phyloP scores from a whole-genome alignment of 1,284 basidiomycete genomes.

The Ceraceosorus guamensis region DNA sequence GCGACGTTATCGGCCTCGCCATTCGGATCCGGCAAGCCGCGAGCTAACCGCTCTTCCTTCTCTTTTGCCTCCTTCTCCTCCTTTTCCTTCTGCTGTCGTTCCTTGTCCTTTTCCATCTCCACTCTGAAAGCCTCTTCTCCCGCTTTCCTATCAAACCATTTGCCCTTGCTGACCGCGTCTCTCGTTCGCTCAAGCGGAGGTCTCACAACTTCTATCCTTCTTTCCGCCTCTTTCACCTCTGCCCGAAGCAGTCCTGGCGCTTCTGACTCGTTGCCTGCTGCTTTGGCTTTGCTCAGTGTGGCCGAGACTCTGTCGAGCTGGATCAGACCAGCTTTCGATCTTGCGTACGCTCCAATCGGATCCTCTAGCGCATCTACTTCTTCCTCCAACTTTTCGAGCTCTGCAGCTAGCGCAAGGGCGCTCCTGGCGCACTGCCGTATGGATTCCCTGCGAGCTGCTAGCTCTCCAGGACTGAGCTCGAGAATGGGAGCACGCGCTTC shows the following conservation, averaged over 20 bases:
- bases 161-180: constrained; percentile 21
- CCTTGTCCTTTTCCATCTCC: constrained; percentile 17
- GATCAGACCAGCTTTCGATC: constrained; percentile 27
- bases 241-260: constrained; percentile 12
- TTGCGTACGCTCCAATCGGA: constrained; percentile 31
- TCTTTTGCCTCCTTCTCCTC: constrained; percentile 25
- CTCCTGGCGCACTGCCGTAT: background rate
- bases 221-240: constrained; percentile 18
- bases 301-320: constrained; percentile 34
- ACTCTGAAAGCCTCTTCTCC: constrained; percentile 27
- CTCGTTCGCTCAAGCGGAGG: constrained; percentile 12
- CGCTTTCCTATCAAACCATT: constrained; percentile 13
- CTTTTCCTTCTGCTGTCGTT: constrained; percentile 25
- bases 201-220: constrained; percentile 21
- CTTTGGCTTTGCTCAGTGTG: background rate
- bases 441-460: background rate
- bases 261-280: background rate
- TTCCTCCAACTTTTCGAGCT: constrained; percentile 3
- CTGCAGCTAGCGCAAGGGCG: background rate
- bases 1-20: constrained; percentile 52
- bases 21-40: constrained; percentile 35
- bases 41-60: too few species aligned
- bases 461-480: background rate
- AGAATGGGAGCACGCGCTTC: background rate
- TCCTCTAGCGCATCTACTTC: constrained; percentile 32